Conservation (phyloP, 345 rosid genomes). For the Rhodamnia rubescens region DNA sequence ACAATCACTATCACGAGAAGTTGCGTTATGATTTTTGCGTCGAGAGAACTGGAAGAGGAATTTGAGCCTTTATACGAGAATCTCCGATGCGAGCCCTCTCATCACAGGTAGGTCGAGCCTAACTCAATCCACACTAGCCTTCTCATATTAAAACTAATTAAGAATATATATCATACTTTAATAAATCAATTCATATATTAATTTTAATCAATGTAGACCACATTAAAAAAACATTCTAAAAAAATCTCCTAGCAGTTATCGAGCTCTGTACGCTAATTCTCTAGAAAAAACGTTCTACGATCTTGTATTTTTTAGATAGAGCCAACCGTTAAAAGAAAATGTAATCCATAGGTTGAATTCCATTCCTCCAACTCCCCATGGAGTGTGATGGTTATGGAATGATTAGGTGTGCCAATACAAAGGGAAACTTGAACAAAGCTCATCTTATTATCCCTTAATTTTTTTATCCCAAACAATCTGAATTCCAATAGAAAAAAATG, state of each 20-base stretch:
- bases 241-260: fast-evolving
- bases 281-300: background rate
- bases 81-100: too few species aligned
- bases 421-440: background rate
- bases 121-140: too few species aligned
- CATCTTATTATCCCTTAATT: background rate
- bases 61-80: too few species aligned
- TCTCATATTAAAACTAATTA: too few species aligned
- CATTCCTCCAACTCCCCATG: background rate
- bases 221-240: too few species aligned
- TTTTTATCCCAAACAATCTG: background rate
- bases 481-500: background rate
- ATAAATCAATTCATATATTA: too few species aligned
- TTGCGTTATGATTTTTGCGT: too few species aligned
- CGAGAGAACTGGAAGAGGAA: too few species aligned
- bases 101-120: too few species aligned
- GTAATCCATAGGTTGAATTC: background rate
- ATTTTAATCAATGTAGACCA: too few species aligned
- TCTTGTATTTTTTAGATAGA: background rate
- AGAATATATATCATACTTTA: too few species aligned
- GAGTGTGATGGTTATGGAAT: background rate
- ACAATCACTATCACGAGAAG: too few species aligned
- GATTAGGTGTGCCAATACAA: background rate
- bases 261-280: fast-evolving
- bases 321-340: background rate